Base-by-base conservation (phyloP, 176 grass and related monocot species). In the Oropetium thomaeum region DNA sequence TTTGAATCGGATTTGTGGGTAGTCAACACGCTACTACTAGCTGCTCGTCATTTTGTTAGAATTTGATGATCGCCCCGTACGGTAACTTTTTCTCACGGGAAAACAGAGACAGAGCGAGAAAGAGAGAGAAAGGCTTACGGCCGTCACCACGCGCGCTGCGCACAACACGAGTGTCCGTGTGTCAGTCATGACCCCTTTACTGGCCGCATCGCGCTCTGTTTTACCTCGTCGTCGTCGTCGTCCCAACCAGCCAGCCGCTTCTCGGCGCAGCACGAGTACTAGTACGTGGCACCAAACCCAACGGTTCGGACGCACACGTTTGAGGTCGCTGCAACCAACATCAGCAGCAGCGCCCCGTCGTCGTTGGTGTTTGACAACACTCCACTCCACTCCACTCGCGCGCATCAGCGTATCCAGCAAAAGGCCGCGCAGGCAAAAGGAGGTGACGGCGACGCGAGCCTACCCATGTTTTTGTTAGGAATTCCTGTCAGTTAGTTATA, bases 211-310 rank as follows among this genome's bases (percentile, higher is more conserved):
- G 38, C 38, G 22, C 26, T 60, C 55, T 8, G n/a, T n/a, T n/a
- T n/a, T n/a, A n/a, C n/a, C n/a, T n/a, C n/a, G n/a, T n/a, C n/a
- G n/a, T n/a, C n/a, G n/a, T n/a, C n/a, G n/a, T n/a, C 29, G 54
- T 44, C 72, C 39, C 72, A 44, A 58, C 71, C 30, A 29, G 4
- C 70, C 5, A 19, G 8, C 33, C 35, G 23, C 8, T 29, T 12
- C 19, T 12, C 19, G 52, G 33, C 27, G 53, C n/a, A n/a, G 54
- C 41, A 42, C 49, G 0, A n/a, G n/a, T n/a, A n/a, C n/a, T n/a
- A n/a, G n/a, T n/a, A n/a, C n/a, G n/a, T n/a, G n/a, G 20, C 10
- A 62, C 73, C 57, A 5, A 75, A 33, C 39, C 73, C 73, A 62
- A 75, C 39, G 57, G 10, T 15, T 22, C 38, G 27, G n/a, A 11